These are phyloP conservation scores for Calonectria leucothoes DNA, from an alignment of 2,329 filamentous ascomycete genomes.

Conservation along the genomic window DNA sequence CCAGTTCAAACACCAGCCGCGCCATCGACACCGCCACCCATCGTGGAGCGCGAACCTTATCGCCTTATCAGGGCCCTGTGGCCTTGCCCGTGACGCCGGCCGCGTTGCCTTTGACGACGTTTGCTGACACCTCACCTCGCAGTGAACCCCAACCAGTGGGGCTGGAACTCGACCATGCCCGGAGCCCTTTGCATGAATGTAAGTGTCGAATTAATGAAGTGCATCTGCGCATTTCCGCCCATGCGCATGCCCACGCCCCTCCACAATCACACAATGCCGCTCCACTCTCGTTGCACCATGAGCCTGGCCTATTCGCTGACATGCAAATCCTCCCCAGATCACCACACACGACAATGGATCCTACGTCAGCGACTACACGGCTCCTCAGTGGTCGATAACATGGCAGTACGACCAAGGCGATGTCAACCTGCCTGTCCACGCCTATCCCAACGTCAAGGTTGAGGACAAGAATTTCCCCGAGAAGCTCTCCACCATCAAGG, in stretches of 20 bases:
- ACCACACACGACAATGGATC: constrained; percentile 62
- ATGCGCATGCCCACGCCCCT: not conserved
- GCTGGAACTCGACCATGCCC: constrained; percentile 50
- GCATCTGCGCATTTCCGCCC: not conserved
- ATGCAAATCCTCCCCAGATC: constrained; percentile 54
- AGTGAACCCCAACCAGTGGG: constrained; percentile 70
- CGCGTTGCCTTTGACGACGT: constrained; percentile 3
- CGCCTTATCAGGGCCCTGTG: not conserved
- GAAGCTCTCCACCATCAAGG: constrained; percentile 50
- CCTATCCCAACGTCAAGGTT: constrained; percentile 65
- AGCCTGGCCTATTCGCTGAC: constrained; percentile 17
- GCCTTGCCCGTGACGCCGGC: not conserved
- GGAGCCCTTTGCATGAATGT: constrained; percentile 65
- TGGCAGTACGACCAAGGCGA: constrained; percentile 62
- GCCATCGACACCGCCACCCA: not conserved
- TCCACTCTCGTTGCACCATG: not conserved
- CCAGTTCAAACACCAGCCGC: not conserved
- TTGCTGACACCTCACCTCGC: constrained; percentile 28
- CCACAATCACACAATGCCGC: not conserved
- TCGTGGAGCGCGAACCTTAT: not conserved
- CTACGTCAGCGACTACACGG: constrained; percentile 58
- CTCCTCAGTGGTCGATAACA: constrained; percentile 63
- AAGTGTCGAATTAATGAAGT: constrained; percentile 42
- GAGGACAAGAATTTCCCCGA: constrained; percentile 57
- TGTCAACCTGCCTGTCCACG: constrained; percentile 60